Base-by-base conservation (phyloP, 352 stramenopile species). In the Hyaloperonospora arabidopsidis region DNA sequence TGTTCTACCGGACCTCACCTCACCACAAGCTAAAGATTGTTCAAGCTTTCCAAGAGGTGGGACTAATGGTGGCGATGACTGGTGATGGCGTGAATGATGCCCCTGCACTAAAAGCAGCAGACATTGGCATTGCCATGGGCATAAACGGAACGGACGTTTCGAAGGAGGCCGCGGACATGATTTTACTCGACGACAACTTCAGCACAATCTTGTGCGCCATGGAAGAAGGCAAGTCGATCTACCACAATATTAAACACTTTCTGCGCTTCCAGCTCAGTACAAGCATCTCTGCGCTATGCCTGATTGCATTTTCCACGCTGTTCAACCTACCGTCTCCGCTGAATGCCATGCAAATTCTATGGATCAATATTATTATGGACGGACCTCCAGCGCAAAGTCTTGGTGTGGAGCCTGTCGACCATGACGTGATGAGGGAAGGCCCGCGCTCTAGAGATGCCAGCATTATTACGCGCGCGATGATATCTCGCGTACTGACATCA, bases 1-100 rank as follows among this genome's bases (percentile, higher is more conserved):
- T 98, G 8, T 98, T 98, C 64, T 98, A 98, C 68, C 86, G 95
- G 22, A 97, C 95, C 11, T 94, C 82, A 32, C 95, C 96, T 5
- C 68, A 90, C 21, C 94, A 98, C 65, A 98, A 98, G 55, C 78
- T 98, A 12, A 93, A 92, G 52, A 96, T 99, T 60, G 95, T 99
- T 8, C 76, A 84, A 5, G 93, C 89, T 14, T 79, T 98, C 10
- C 93, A 98, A 63, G 72, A 85, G 41, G 74, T 70, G 15, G 75
- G 76, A 2, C 38, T 86, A 36, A 78, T 87, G 65, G 93, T 99
- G 39, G 96, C 95, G 5, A 98, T 99, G 78, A 99, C 97, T n/a
- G 97, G 97, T n/a, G 97, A 99, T 61, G 97, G 97, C 32, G 98
- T 97, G 13, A 99, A 99, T 71, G 97, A 99, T 72, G 96, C 96